Evolutionary conservation across 495 filamentous ascomycete species (phyloP).

Genomic region (Talaromyces liani): DNA sequence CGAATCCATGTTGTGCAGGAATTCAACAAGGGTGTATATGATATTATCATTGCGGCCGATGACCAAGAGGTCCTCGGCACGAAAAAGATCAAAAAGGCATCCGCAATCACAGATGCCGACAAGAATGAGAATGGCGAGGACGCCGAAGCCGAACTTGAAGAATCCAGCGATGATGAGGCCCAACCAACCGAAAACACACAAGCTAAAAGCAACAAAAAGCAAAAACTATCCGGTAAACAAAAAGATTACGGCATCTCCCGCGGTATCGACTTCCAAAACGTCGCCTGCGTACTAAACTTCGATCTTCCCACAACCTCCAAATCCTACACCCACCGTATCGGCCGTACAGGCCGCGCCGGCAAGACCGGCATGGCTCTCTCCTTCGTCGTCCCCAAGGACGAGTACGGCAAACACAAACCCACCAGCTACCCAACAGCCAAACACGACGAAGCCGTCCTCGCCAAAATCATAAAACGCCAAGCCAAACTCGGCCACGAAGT

Average conservation of each 20-base stretch:
- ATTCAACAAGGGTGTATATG: constrained; percentile 93
- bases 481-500: constrained; percentile 66
- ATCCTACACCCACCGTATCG: constrained; percentile 93
- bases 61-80: constrained; percentile 78
- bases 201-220: constrained; percentile 46
- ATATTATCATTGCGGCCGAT: constrained; percentile 94
- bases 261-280: constrained; percentile 93
- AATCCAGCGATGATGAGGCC: constrained; percentile 30
- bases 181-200: constrained; percentile 14
- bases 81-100: constrained; percentile 17
- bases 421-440: constrained; percentile 62
- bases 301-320: constrained; percentile 84
- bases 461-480: constrained; percentile 66
- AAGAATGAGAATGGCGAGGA: constrained; percentile 5
- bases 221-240: constrained; percentile 52
- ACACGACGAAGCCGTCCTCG: constrained; percentile 76
- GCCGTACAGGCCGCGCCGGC: constrained; percentile 84
- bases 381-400: constrained; percentile 75
- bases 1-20: constrained; percentile 92
- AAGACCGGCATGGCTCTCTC: constrained; percentile 91
- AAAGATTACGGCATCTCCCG: constrained; percentile 90
- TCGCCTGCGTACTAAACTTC: constrained; percentile 93
- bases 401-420: constrained; percentile 82
- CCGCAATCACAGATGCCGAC: background rate
- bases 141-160: constrained; percentile 17